A percentile compares a stretch with the other conserved stretches of the same genome.
Evolutionary conservation across 2,329 filamentous ascomycete genomes (phyloP).

Genomic region (Immersiporthe knoxdaviesiana): DNA sequence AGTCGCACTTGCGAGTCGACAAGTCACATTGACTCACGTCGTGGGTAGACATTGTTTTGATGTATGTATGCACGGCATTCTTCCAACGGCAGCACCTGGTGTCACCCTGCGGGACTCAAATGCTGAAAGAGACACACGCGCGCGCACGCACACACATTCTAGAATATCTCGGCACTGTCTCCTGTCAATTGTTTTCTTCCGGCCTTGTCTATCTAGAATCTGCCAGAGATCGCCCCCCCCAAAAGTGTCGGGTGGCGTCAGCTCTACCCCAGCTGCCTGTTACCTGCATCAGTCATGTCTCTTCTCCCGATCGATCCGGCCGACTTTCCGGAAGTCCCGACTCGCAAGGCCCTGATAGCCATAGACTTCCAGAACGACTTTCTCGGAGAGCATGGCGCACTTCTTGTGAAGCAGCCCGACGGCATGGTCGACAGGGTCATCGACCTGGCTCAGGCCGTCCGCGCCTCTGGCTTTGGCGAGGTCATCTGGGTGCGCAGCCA

Average conservation of each 20-base stretch:
- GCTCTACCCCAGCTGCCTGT: conserved; percentile 8
- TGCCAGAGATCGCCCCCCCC: background rate
- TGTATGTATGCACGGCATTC: conserved; percentile 6
- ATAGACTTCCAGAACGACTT: conserved; percentile 94
- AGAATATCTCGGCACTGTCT: conserved; percentile 12
- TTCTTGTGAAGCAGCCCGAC: conserved; percentile 66
- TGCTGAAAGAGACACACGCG: conserved; percentile 12
- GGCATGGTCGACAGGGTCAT: conserved; percentile 71
- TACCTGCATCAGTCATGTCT: conserved; percentile 28
- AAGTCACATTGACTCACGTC: background rate
- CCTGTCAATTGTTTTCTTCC: background rate
- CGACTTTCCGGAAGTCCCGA: conserved; percentile 58
- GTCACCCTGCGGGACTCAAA: background rate
- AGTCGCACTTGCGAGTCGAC: conserved; percentile 8
- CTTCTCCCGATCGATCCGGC: conserved; percentile 61
- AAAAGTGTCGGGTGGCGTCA: conserved; percentile 19
- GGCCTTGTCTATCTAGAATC: background rate
- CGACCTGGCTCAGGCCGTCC: conserved; percentile 72
- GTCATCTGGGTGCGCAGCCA: conserved; percentile 86
- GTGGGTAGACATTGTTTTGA: background rate
- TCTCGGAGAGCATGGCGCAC: conserved; percentile 65
- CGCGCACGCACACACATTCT: too few relatives aligned
- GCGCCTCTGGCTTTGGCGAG: conserved; percentile 66
- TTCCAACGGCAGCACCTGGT: background rate
- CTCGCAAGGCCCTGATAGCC: conserved; percentile 73